phyloP scores from a whole-genome alignment of 148 eudicot genomes.

The Fallopia convolvulus region DNA sequence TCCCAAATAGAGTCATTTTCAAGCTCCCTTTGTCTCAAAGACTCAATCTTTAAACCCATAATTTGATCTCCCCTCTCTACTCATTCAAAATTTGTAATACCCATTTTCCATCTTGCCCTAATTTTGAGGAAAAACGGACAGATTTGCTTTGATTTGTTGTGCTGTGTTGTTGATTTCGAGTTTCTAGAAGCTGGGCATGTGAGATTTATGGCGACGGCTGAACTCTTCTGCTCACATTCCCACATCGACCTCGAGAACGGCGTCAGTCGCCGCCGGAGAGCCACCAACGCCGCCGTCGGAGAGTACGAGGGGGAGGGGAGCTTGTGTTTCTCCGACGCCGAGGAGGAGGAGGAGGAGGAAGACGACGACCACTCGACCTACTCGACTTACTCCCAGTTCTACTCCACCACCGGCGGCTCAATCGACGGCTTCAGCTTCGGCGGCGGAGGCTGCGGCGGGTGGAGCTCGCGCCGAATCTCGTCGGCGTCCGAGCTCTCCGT shows the following conservation, averaged over 20 bases:
- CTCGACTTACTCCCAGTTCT: slow-evolving; percentile 8
- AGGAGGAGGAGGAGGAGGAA: not conserved
- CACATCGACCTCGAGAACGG: slow-evolving; percentile 11
- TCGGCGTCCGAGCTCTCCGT: slow-evolving; percentile 44
- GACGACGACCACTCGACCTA: slow-evolving; percentile 5
- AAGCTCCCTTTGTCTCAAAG: not conserved
- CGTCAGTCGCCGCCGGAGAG: not conserved
- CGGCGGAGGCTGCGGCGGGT: slow-evolving; percentile 7
- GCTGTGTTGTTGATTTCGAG: slow-evolving; percentile 9
- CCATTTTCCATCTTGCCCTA: not conserved
- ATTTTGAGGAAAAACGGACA: not conserved
- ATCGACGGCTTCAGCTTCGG: slow-evolving; percentile 6
- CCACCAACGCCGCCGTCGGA: not conserved
- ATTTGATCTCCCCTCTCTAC: not conserved
- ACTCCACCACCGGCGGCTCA: slow-evolving; percentile 13
- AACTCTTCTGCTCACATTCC: slow-evolving; percentile 1
- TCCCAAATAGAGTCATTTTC: not conserved
- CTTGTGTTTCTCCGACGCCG: slow-evolving; percentile 12
- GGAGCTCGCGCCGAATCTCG: slow-evolving; percentile 15
- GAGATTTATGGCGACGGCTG: slow-evolving; percentile 11
- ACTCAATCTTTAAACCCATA: not conserved
- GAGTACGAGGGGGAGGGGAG: slow-evolving; percentile 12
- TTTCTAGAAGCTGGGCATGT: slow-evolving; percentile 18
- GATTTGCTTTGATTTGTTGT: not conserved
- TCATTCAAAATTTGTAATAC: not conserved